Evolutionary conservation across 495 filamentous ascomycete genomes (phyloP).

Genomic region (Neurospora hispaniola): DNA sequence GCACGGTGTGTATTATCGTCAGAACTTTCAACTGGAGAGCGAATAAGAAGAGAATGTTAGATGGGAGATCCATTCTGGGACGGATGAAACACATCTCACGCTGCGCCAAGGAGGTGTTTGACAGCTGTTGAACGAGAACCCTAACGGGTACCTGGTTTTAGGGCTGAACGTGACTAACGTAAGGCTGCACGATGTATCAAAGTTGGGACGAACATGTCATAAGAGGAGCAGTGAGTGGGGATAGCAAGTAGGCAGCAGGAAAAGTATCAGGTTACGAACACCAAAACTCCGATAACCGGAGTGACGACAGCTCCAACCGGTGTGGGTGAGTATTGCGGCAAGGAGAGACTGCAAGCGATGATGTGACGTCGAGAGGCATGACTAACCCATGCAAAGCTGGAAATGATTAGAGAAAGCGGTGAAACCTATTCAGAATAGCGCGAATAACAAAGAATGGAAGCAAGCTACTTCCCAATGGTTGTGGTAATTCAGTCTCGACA

Average conservation of each 20-base stretch:
- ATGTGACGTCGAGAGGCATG: not conserved
- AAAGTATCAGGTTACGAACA: not conserved
- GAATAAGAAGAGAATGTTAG: not conserved
- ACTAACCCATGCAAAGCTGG: too few species aligned
- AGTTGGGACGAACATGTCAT: not conserved
- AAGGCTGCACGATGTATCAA: not conserved
- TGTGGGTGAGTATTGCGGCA: not conserved
- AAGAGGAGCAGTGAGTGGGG: not conserved
- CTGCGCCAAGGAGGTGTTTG: not conserved
- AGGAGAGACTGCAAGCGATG: not conserved
- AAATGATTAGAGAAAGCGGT: too few species aligned
- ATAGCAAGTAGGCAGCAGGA: not conserved
- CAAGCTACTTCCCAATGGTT: not conserved
- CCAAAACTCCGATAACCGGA: not conserved
- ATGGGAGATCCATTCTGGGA: not conserved
- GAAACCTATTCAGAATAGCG: too few species aligned
- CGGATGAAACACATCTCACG: not conserved
- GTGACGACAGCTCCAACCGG: not conserved
- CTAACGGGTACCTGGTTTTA: not conserved
- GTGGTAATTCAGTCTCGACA: not conserved
- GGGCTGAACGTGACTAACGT: not conserved
- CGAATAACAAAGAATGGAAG: too few species aligned
- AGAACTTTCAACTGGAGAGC: not conserved
- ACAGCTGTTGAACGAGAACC: not conserved
- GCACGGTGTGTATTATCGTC: not conserved